Percentiles rank a stretch among this genome's conserved stretches.
Evolutionary conservation across 2,329 filamentous ascomycete species (phyloP).

Genomic region (Ascocoryne sarcoides): DNA sequence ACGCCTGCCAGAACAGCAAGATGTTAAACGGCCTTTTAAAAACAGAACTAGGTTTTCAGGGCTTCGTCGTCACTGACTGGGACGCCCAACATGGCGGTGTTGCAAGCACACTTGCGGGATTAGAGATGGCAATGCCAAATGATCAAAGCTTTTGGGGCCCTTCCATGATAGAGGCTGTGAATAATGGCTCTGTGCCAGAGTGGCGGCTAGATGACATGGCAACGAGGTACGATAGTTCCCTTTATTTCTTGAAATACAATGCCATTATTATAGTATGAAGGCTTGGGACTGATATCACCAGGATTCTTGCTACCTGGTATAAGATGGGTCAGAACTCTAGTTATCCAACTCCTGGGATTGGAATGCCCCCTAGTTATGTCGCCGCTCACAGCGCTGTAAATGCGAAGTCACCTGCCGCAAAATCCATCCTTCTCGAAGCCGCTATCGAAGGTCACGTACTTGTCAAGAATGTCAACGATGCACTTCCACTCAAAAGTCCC

Average conservation of each 20-base stretch:
- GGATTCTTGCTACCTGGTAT: conserved; percentile 49
- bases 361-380: conserved; percentile 41
- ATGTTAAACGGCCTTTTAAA: conserved; percentile 73
- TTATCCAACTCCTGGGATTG: conserved; percentile 31
- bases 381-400: conserved; percentile 45
- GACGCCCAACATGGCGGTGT: conserved; percentile 74
- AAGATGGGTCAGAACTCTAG: conserved; percentile 44
- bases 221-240: conserved; percentile 37
- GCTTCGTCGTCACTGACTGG: conserved; percentile 84
- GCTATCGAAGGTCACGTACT: conserved; percentile 56
- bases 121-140: conserved; percentile 47
- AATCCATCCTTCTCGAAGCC: conserved; percentile 40
- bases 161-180: conserved; percentile 21
- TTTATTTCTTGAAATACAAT: too few relatives aligned
- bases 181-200: conserved; percentile 37
- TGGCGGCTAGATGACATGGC: conserved; percentile 38
- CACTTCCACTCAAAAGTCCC: conserved; percentile 40
- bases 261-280: too few relatives aligned
- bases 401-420: conserved; percentile 37
- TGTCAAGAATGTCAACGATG: conserved; percentile 46
- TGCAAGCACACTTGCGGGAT: conserved; percentile 64
- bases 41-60: conserved; percentile 77
- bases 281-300: too few relatives aligned
- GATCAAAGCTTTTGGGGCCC: conserved; percentile 1
- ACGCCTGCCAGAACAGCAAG: conserved; percentile 67